A percentile compares a stretch with the other conserved stretches of the same genome.
Evolutionary conservation across 169 alveolate genomes (phyloP).

Genomic region (Nephromyces sp.): DNA sequence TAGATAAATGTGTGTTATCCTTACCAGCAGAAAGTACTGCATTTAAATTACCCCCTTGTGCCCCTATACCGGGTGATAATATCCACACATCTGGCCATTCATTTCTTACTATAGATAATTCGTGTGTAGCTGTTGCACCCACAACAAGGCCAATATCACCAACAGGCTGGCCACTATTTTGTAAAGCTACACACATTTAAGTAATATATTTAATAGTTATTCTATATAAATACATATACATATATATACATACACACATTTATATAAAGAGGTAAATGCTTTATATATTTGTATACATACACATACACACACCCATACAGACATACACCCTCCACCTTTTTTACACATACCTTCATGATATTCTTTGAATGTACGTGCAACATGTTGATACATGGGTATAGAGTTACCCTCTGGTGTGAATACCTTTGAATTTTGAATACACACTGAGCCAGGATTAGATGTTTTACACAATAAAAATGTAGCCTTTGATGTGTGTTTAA

Average conservation of each 20-base stretch:
- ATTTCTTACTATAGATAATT: conserved; percentile 31
- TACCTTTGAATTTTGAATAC: not conserved
- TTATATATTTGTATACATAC: no score
- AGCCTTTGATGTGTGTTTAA: conserved; percentile 29
- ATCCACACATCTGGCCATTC: conserved; percentile 39
- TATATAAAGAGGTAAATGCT: no score
- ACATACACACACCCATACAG: no score
- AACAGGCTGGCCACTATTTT: not conserved
- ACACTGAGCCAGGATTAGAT: conserved; percentile 36
- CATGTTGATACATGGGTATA: not conserved
- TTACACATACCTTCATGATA: no score
- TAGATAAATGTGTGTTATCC: not conserved
- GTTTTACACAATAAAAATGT: conserved; percentile 44
- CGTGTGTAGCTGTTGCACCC: conserved; percentile 49
- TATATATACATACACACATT: no score
- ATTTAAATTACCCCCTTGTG: conserved; percentile 49
- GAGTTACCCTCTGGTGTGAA: not conserved
- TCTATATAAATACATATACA: not conserved
- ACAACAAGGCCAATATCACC: conserved; percentile 35
- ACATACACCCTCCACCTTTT: no score
- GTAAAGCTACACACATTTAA: not conserved
- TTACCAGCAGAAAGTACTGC: conserved; percentile 31
- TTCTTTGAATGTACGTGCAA: not conserved
- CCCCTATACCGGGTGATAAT: conserved; percentile 53
- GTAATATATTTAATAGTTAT: not conserved